Percentiles rank a stretch among this genome's conserved stretches.
Evolutionary conservation across 768 basidiomycete genomes (phyloP).

Genomic region (Calocybe gangraenosa): DNA sequence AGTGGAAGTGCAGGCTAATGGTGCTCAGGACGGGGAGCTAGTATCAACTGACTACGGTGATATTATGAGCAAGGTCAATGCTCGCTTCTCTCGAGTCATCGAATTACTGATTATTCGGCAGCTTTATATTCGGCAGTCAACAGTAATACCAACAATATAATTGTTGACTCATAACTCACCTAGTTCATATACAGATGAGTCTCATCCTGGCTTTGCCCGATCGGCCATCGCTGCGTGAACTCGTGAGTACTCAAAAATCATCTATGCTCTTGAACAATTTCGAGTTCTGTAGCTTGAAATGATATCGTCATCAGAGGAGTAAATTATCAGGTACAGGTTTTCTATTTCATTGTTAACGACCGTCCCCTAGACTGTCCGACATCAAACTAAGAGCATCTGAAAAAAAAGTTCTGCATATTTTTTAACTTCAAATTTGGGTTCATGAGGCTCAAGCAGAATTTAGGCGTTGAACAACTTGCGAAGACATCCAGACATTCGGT

Average conservation of each 20-base stretch:
- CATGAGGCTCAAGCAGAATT: neutral
- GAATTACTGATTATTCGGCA: constrained; percentile 24
- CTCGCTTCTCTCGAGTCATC: neutral
- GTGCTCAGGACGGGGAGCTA: constrained; percentile 33
- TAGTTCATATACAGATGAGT: constrained; percentile 50
- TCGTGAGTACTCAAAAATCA: constrained; percentile 42
- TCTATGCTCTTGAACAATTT: neutral
- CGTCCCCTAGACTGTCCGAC: constrained; percentile 51
- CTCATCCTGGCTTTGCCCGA: constrained; percentile 57
- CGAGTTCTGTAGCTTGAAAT: constrained; percentile 49
- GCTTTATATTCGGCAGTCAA: constrained; percentile 74
- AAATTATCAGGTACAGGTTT: constrained; percentile 11
- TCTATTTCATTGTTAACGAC: constrained; percentile 2
- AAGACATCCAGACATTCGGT: constrained; percentile 76
- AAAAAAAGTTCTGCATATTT: constrained; percentile 47
- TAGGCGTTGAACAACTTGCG: constrained; percentile 65
- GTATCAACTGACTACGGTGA: constrained; percentile 74
- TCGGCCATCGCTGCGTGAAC: constrained; percentile 54
- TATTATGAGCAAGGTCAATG: constrained; percentile 77
- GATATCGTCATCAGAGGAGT: constrained; percentile 69
- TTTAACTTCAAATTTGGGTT: neutral
- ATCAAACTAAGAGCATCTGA: constrained; percentile 72
- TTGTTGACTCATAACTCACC: neutral
- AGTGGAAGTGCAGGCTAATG: constrained; percentile 42
- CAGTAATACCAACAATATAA: constrained; percentile 33